Percentiles rank a stretch among this genome's conserved stretches.
Conservation (phyloP, 495 filamentous ascomycete species). For the Trichocladium uniseriatum region DNA sequence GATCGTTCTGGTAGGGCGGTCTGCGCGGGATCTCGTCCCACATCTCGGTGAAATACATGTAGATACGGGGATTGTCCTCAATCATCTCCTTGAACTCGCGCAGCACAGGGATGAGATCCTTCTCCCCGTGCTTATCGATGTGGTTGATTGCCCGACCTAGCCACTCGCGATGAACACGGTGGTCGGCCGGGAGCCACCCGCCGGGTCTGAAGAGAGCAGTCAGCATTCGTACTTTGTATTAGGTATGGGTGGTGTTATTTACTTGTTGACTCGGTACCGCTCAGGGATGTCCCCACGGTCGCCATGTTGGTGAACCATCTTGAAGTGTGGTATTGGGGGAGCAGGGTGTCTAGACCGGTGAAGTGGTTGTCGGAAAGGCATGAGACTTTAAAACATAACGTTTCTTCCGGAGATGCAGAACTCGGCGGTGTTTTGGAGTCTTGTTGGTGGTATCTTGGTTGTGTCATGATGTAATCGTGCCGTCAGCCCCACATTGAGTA, state of each 20-base stretch:
- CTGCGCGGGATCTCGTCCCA: conserved; percentile 56
- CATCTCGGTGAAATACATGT: conserved; percentile 51
- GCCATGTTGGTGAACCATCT: conserved; percentile 39
- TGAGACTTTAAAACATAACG: no score
- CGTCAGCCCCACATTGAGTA: not conserved
- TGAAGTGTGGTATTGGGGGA: not conserved
- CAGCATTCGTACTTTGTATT: not conserved
- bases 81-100: conserved; percentile 42
- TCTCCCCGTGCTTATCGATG: conserved; percentile 32
- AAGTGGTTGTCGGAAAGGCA: not conserved
- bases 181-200: conserved; percentile 45
- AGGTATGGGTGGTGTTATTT: conserved; percentile 6
- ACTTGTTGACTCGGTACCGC: conserved; percentile 32
- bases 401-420: no score
- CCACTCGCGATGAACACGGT: conserved; percentile 44
- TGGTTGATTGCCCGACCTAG: conserved; percentile 36
- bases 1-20: conserved; percentile 49
- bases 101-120: conserved; percentile 38
- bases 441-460: no score
- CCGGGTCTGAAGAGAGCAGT: conserved; percentile 30
- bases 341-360: not conserved
- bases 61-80: conserved; percentile 36
- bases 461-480: conserved; percentile 5
- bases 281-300: conserved; percentile 37
- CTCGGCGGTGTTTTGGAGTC: no score